Base-by-base conservation (phyloP, 257 asterid genomes). In the Jaltomata sinuosa region DNA sequence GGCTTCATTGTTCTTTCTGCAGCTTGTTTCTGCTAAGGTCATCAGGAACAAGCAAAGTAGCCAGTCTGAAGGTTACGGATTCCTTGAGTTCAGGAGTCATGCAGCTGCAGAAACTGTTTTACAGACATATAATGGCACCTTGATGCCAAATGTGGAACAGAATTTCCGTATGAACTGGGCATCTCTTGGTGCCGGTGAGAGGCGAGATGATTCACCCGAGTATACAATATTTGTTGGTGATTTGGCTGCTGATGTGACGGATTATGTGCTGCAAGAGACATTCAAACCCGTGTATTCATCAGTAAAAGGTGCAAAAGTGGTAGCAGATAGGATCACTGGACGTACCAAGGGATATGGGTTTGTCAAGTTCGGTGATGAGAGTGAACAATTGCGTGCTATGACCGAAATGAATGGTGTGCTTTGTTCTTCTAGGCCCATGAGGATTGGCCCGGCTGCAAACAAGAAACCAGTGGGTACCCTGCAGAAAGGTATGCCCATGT, bases 331-430 rank as follows among this genome's bases (percentile, higher is more conserved):
- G 89, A 86, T 76, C 77, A 94, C 98, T 9, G 98, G 97, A 21
- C 95, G 97, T 21, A 89, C 98, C 18, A 94, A 94, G 94, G 98
- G 98, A 61, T 94, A 93, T 87, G 98, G 98, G 53, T 94, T 94
- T 80, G 94, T 94, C 40, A 94, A 89, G 86, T 94, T 94, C 89
- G 95, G 86, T 78, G 98, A 94, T 84, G 98, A 94, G 87, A 87
- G 91, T 86, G 97, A 94, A 80, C 98, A 94, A 65, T 80, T 90
- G 49, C 93, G 97, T 15, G 97, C 98, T 7, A 92, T 94, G 98
- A 85, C 88, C 55, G 97, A 94, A 88, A 94, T 94, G 98, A 94
- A 93, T 87, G 98, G 98, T 5, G 90, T 89, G 50, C 87, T 88
- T 77, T 94, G 98, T 84, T 93, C 97, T 31, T 85, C 94, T 79